A percentile compares a stretch with the other conserved stretches of the same genome.
Evolutionary conservation across 1,284 basidiomycete species (phyloP).

Genomic region (Heliocybe sulcata): DNA sequence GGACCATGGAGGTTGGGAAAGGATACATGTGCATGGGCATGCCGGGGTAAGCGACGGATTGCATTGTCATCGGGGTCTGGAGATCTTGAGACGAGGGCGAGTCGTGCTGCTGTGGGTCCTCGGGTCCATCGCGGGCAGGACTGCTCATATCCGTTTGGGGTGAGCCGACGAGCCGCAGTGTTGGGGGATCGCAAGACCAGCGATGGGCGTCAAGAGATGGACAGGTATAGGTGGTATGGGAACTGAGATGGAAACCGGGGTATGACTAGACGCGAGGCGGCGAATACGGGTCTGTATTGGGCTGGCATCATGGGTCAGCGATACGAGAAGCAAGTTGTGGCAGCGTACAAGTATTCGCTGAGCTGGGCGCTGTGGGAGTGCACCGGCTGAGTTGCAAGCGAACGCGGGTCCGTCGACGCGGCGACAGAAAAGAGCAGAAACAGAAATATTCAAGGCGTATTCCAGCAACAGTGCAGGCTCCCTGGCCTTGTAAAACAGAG

Average conservation of each 20-base stretch:
- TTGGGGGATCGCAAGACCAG: too few species aligned
- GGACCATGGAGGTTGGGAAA: conserved; percentile 42
- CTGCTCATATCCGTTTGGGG: not conserved
- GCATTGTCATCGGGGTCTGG: conserved; percentile 43
- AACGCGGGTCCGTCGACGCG: not conserved
- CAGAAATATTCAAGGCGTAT: not conserved
- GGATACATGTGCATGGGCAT: conserved; percentile 65
- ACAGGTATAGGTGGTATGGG: not conserved
- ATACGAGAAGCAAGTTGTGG: too few species aligned
- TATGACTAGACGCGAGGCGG: too few species aligned
- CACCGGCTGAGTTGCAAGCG: not conserved
- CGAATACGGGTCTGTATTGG: too few species aligned
- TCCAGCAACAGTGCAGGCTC: not conserved
- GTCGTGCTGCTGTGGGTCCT: conserved; percentile 28
- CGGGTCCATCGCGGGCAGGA: conserved; percentile 22
- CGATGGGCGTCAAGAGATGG: not conserved
- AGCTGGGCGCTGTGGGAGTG: not conserved
- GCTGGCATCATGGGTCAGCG: too few species aligned
- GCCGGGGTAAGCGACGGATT: conserved; percentile 42
- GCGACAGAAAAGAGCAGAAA: not conserved
- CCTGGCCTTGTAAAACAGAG: too few species aligned
- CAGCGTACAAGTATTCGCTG: not conserved
- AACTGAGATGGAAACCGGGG: too few species aligned
- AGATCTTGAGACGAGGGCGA: conserved; percentile 28
- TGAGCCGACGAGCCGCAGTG: not conserved